A percentile compares a stretch with the other conserved stretches of the same genome.
Conservation (phyloP, 148 eudicot genomes). For the Rheum nobile region DNA sequence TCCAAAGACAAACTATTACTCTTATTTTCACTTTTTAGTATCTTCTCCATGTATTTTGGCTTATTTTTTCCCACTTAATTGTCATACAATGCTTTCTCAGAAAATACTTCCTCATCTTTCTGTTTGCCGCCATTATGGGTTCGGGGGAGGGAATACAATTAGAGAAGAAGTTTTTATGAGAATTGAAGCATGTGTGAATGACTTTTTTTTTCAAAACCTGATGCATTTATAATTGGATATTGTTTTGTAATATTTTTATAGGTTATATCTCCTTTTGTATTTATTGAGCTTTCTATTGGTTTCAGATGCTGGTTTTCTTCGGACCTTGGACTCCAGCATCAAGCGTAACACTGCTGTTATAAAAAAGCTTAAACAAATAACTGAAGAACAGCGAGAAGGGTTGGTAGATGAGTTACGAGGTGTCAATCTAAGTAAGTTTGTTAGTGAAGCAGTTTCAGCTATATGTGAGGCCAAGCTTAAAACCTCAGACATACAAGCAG, state of each 20-base stretch:
- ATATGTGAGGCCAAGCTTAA: conserved; percentile 94
- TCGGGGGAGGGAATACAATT: background rate
- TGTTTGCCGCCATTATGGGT: background rate
- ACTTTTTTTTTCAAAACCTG: background rate
- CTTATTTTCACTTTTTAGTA: background rate
- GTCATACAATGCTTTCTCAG: background rate
- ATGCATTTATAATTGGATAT: background rate
- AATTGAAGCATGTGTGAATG: background rate
- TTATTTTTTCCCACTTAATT: background rate
- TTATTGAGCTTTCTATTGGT: conserved; percentile 11
- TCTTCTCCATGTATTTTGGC: background rate
- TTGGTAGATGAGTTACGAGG: conserved; percentile 85
- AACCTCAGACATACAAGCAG: conserved; percentile 86
- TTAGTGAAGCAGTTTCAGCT: conserved; percentile 91
- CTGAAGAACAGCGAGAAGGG: conserved; percentile 90
- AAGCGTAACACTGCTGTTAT: conserved; percentile 98
- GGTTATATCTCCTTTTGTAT: background rate
- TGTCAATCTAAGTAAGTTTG: conserved; percentile 93
- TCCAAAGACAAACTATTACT: background rate
- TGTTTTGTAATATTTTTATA: background rate
- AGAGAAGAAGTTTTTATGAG: background rate
- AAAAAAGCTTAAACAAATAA: conserved; percentile 91
- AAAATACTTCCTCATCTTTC: background rate
- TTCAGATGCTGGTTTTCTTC: conserved; percentile 65
- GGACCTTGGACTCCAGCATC: conserved; percentile 91